Evolutionary conservation across 768 basidiomycete species (phyloP), one percentile per base, ranked within the genome.

Genomic region (Calvatia gigantea): DNA sequence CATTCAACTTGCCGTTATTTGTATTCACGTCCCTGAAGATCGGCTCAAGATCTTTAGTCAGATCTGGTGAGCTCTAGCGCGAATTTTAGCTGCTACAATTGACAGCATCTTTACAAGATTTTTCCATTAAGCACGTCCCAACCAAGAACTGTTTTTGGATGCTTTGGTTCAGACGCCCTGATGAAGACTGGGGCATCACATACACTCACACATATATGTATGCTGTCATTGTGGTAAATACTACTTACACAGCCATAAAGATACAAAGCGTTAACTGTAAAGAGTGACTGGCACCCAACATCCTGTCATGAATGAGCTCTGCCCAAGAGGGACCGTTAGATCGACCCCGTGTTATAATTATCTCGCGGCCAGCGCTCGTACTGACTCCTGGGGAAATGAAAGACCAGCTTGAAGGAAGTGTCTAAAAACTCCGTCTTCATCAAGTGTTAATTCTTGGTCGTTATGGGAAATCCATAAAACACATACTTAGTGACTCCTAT

Each of bases 391-490:
- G 29, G 45, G 23, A 46, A 55, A 47, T 15, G n/a, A 48, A 49
- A 56, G 54, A 41, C 38, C 46, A 56, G 54, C 29, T 41, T 25
- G 12, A 19, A 49, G 15, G 29, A 46, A 45, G 43, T 19, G n/a
- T 49, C 35, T 56, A 56, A 56, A 56, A 39, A 42, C 46, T 49
- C 54, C 54, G 54, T 38, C 43, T 54, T 35, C 53, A 38, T 27
- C 9, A 33, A 37, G 37, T 54, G 35, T 47, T 43, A 55, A 31
- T 41, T 21, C 25, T 39, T n/a, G 28, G 31, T 43, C 32, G 37
- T 49, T 8, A 41, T 49, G 54, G 43, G 47, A 42, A 33, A 32
- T 11, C 11, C 15, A 15, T 12, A 12, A 21, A 31, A 17, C 46
- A 28, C 52, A 6, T 42, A 51, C 17, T 15, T 55, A 55, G 25